Conservation (phyloP, 768 basidiomycete species). For the Hypsizygus marmoreus region DNA sequence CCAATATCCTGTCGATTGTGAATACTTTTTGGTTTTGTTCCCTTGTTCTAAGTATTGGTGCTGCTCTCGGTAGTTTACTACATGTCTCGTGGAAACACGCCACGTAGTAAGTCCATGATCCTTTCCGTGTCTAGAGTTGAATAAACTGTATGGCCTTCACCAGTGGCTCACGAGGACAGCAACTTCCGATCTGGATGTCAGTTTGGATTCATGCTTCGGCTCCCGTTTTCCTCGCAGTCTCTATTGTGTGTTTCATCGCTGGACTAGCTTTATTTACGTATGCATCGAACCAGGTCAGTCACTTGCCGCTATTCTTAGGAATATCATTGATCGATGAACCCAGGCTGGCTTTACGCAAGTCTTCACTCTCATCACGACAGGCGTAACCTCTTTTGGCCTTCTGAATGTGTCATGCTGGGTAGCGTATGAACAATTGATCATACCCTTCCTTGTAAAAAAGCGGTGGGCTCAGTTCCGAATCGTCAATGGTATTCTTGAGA, state of each 20-base stretch:
- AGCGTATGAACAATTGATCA: slow-evolving; percentile 4
- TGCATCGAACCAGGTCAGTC: slow-evolving; percentile 5
- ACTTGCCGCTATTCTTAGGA: neutral
- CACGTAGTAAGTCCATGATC: slow-evolving; percentile 13
- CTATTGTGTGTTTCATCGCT: slow-evolving; percentile 9
- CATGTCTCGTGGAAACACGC: slow-evolving; percentile 10
- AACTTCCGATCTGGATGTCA: slow-evolving; percentile 4
- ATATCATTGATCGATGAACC: neutral
- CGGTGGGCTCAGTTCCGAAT: neutral
- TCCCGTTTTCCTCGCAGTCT: slow-evolving; percentile 12
- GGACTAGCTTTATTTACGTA: slow-evolving; percentile 12
- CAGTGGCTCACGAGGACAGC: slow-evolving; percentile 11
- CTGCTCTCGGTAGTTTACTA: slow-evolving; percentile 21
- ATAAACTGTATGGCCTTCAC: neutral
- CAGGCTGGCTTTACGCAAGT: slow-evolving; percentile 6
- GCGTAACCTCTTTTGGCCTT: slow-evolving; percentile 11
- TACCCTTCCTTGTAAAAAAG: neutral
- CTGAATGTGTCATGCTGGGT: slow-evolving; percentile 1
- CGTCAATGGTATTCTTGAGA: neutral
- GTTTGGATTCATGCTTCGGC: slow-evolving; percentile 14
- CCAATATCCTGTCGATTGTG: slow-evolving; percentile 1
- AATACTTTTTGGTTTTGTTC: slow-evolving; percentile 23
- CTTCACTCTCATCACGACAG: slow-evolving; percentile 7
- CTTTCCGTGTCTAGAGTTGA: neutral
- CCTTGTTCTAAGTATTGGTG: slow-evolving; percentile 21